phyloP scores from a whole-genome alignment of 345 rosid genomes.

The Euphorbia peplus region DNA sequence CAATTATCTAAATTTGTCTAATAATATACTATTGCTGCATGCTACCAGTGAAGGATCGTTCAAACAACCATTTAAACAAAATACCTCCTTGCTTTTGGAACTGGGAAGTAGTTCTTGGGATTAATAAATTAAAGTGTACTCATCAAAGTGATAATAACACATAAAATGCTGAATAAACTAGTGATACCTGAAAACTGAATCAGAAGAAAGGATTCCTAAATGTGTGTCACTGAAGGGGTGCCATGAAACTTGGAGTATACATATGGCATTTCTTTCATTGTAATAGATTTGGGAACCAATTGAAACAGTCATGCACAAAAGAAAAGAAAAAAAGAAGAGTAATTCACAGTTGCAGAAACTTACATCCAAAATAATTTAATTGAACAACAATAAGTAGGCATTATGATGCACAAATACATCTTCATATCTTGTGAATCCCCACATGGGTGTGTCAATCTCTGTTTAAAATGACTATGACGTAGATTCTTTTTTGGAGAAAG shows the following conservation, averaged over 20 bases:
- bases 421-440: too few relatives aligned
- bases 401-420: too few relatives aligned
- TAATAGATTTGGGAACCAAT: constrained; percentile 67
- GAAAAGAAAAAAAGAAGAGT: constrained; percentile 13
- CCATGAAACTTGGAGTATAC: constrained; percentile 66
- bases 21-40: background rate
- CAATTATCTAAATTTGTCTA: background rate
- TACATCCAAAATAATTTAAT: too few relatives aligned
- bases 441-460: too few relatives aligned
- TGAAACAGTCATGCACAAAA: constrained; percentile 58
- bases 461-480: too few relatives aligned
- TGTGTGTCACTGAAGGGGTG: constrained; percentile 81
- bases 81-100: background rate
- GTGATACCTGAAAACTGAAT: constrained; percentile 97
- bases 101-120: background rate
- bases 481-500: background rate
- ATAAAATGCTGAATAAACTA: too few relatives aligned
- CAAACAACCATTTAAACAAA: background rate
- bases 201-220: constrained; percentile 88
- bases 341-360: background rate
- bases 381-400: too few relatives aligned
- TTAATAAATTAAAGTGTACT: background rate
- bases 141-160: too few relatives aligned
- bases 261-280: constrained; percentile 48
- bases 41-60: background rate